Conservation (phyloP, 2,329 filamentous ascomycete species). For the Fusarium ramigenum region DNA sequence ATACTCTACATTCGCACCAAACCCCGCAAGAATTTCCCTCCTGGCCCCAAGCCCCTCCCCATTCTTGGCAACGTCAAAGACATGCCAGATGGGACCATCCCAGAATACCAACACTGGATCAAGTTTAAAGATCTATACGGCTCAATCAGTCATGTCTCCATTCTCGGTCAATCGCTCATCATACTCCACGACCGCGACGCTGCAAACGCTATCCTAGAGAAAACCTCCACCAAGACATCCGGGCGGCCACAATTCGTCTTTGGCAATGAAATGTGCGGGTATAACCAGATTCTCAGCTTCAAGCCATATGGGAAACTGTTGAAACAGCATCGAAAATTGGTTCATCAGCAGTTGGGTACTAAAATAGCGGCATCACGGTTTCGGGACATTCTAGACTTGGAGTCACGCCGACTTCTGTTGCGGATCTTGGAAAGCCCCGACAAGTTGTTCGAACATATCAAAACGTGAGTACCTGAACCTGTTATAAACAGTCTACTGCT, state of each 20-base stretch:
- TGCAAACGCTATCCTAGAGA: constrained; percentile 40
- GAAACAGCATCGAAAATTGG: background rate
- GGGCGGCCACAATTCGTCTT: constrained; percentile 36
- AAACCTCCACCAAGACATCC: constrained; percentile 43
- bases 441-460: background rate
- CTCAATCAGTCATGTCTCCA: constrained; percentile 49
- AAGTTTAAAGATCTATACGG: constrained; percentile 51
- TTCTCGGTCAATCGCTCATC: constrained; percentile 51
- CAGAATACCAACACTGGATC: constrained; percentile 52
- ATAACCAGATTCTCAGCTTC: background rate
- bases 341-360: background rate
- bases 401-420: background rate
- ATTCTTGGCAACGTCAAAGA: constrained; percentile 60
- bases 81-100: constrained; percentile 49
- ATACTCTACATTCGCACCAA: background rate
- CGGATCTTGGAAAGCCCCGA: background rate
- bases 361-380: background rate
- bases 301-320: background rate
- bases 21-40: constrained; percentile 45
- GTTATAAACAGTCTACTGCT: accelerated
- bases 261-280: constrained; percentile 7
- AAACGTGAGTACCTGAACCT: background rate
- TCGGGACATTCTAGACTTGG: background rate
- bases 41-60: constrained; percentile 58
- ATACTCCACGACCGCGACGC: constrained; percentile 29